Conservation (phyloP, 2,329 filamentous ascomycete species). For the Trichoderma sp. region DNA sequence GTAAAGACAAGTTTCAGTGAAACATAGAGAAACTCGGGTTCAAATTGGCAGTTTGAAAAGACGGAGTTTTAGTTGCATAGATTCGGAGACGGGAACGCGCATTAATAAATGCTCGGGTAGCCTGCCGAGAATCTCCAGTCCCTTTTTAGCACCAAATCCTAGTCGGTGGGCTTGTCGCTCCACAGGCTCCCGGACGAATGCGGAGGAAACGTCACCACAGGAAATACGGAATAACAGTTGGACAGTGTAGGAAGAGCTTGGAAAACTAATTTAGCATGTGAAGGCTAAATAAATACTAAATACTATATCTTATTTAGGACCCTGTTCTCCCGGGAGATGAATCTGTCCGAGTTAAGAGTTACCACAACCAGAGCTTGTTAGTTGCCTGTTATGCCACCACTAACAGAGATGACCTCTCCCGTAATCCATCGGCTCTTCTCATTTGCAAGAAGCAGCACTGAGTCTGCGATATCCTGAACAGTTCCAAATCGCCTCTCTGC, state of each 20-base stretch:
- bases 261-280: neutral
- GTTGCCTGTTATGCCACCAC: conserved; percentile 24
- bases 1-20: neutral
- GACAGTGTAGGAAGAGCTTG: neutral
- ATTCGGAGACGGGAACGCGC: neutral
- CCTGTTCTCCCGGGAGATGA: neutral
- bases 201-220: neutral
- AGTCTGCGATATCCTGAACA: conserved; percentile 38
- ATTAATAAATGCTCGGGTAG: neutral
- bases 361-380: neutral
- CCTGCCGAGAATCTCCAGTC: neutral
- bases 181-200: neutral
- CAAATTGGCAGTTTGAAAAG: neutral
- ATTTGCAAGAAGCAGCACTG: conserved; percentile 24
- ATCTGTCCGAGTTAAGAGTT: neutral
- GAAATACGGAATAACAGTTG: neutral
- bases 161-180: neutral
- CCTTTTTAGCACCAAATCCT: neutral
- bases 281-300: neutral
- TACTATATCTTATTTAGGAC: neutral
- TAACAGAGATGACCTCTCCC: conserved; percentile 27
- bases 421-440: conserved; percentile 29
- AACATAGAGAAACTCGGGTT: neutral
- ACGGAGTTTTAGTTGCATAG: neutral
- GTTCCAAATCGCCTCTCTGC: conserved; percentile 35